phyloP scores from a whole-genome alignment of 2,329 filamentous ascomycete genomes.

The Microdochium nivale region DNA sequence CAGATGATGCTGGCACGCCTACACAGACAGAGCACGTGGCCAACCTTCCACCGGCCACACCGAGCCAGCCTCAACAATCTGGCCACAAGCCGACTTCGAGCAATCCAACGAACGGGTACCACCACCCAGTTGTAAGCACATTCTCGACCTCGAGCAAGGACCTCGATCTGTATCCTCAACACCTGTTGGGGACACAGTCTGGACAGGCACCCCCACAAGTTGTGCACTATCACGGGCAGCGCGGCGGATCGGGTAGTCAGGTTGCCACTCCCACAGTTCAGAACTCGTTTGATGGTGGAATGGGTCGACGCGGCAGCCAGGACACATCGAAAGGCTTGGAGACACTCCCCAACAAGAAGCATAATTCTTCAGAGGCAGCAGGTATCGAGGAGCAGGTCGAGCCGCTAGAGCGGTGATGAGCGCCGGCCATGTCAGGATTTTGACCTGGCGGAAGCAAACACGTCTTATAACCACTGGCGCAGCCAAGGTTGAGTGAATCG shows the following conservation, averaged over 20 bases:
- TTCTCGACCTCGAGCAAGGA: slow-evolving; percentile 66
- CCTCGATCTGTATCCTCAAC: slow-evolving; percentile 58
- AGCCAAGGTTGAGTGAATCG: too few species aligned
- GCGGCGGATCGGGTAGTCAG: slow-evolving; percentile 51
- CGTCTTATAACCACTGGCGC: not conserved
- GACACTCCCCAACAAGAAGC: not conserved
- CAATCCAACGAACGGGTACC: slow-evolving; percentile 50
- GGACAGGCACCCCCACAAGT: slow-evolving; percentile 58
- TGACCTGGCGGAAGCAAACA: too few species aligned
- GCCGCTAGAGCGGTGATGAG: not conserved
- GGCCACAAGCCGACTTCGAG: slow-evolving; percentile 36
- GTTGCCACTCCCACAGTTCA: slow-evolving; percentile 53
- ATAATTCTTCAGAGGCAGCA: not conserved
- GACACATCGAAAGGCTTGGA: slow-evolving; percentile 19
- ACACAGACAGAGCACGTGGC: slow-evolving; percentile 48
- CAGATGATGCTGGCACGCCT: slow-evolving; percentile 50
- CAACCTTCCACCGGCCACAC: slow-evolving; percentile 7
- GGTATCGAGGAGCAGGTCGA: not conserved
- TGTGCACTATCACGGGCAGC: slow-evolving; percentile 58
- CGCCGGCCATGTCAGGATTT: not conserved
- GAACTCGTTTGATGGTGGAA: slow-evolving; percentile 38
- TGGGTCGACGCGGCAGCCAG: slow-evolving; percentile 39
- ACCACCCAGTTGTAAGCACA: slow-evolving; percentile 58
- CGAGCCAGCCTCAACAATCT: slow-evolving; percentile 7
- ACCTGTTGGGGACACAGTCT: slow-evolving; percentile 52